Conservation (phyloP, 2,329 filamentous ascomycete species). For the Neodidymelliopsis sp. region DNA sequence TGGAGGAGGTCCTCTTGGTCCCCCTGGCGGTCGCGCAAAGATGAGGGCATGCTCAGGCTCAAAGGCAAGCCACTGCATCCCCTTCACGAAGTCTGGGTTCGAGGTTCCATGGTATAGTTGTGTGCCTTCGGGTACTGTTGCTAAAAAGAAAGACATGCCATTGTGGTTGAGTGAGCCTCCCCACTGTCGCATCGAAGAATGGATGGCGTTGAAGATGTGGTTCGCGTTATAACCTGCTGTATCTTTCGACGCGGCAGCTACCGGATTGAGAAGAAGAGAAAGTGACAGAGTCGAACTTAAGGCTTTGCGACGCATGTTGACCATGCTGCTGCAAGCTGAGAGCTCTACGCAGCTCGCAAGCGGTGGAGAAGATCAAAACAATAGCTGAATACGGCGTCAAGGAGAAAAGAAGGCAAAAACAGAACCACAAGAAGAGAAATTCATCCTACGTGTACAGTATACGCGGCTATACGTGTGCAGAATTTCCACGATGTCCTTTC, state of each 20-base stretch:
- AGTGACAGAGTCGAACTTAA: conserved; percentile 7
- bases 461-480: conserved; percentile 18
- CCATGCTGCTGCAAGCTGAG: conserved; percentile 3
- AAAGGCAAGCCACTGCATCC: conserved; percentile 76
- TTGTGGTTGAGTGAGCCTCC: conserved; percentile 77
- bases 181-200: conserved; percentile 77
- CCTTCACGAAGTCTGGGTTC: conserved; percentile 56
- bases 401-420: background rate
- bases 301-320: conserved; percentile 23
- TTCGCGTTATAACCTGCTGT: conserved; percentile 58
- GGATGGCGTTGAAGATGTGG: conserved; percentile 75
- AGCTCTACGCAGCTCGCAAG: conserved; percentile 4
- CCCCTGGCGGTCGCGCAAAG: conserved; percentile 60
- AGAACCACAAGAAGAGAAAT: background rate
- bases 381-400: background rate
- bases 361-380: conserved; percentile 2
- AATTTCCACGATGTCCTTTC: conserved; percentile 15
- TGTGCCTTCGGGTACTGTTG: conserved; percentile 68
- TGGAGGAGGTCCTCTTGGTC: conserved; percentile 7
- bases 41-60: conserved; percentile 75
- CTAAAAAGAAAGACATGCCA: conserved; percentile 75
- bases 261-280: background rate
- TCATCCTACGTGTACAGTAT: conserved; percentile 16
- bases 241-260: conserved; percentile 1
- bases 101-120: conserved; percentile 72